Evolutionary conservation across 2,329 filamentous ascomycete genomes (phyloP).

Genomic region (Fonsecaea erecta): DNA sequence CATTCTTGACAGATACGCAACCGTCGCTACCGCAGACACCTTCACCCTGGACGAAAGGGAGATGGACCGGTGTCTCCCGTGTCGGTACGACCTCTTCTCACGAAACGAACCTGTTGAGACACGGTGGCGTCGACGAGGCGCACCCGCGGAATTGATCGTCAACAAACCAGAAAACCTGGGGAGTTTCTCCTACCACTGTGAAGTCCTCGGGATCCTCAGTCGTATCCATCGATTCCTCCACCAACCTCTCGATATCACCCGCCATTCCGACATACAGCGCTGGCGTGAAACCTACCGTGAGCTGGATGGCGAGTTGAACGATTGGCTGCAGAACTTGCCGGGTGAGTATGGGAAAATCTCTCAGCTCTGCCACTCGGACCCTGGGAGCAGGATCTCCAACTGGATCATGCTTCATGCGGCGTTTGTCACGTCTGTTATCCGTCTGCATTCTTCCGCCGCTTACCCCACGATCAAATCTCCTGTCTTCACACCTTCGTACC

Average conservation of each 20-base stretch:
- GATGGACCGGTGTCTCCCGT: constrained; percentile 84
- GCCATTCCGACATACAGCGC: constrained; percentile 79
- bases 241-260: constrained; percentile 84
- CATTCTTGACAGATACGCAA: constrained; percentile 85
- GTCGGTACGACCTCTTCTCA: constrained; percentile 82
- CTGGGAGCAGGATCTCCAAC: constrained; percentile 50
- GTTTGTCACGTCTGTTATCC: constrained; percentile 88
- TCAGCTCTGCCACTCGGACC: constrained; percentile 71
- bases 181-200: constrained; percentile 87
- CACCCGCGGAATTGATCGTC: constrained; percentile 26
- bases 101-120: constrained; percentile 85
- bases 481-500: constrained; percentile 85
- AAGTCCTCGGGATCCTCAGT: constrained; percentile 85
- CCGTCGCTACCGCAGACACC: constrained; percentile 87
- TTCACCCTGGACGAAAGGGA: constrained; percentile 88
- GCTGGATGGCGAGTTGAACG: constrained; percentile 76
- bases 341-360: constrained; percentile 83
- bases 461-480: constrained; percentile 88
- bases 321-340: constrained; percentile 83
- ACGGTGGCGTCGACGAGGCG: constrained; percentile 69
- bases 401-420: constrained; percentile 92
- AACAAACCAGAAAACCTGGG: constrained; percentile 79
- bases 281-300: constrained; percentile 89
- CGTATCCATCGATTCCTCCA: constrained; percentile 88
- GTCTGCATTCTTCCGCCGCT: constrained; percentile 87